Evolutionary conservation across 1,284 basidiomycete genomes (phyloP).

Genomic region (Moesziomyces parantarcticus): DNA sequence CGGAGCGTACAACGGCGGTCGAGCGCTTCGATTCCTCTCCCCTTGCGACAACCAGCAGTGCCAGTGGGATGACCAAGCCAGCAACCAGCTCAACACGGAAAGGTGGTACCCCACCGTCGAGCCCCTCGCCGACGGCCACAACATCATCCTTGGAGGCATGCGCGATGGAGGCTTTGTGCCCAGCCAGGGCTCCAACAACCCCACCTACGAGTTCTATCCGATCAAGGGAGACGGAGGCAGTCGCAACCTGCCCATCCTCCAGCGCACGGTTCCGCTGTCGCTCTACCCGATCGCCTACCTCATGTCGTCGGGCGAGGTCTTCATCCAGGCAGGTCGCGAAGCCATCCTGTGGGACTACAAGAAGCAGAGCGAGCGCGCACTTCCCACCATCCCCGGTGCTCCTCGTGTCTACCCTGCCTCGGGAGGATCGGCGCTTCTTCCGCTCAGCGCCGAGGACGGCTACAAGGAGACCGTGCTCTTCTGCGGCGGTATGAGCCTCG

Average conservation of each 20-base stretch:
- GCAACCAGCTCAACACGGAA: constrained; percentile 50
- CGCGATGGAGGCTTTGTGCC: constrained; percentile 58
- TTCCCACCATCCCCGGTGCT: constrained; percentile 51
- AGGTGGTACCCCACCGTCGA: constrained; percentile 65
- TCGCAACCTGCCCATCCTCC: constrained; percentile 34
- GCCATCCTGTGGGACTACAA: constrained; percentile 57
- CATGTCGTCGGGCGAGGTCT: constrained; percentile 57
- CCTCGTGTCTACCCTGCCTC: constrained; percentile 60
- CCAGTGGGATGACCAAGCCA: constrained; percentile 44
- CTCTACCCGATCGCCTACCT: constrained; percentile 60
- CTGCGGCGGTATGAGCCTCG: constrained; percentile 59
- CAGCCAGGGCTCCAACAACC: constrained; percentile 47
- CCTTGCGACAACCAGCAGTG: constrained; percentile 49
- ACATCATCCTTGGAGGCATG: constrained; percentile 59
- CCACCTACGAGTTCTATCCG: constrained; percentile 62
- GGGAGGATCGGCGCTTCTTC: constrained; percentile 56
- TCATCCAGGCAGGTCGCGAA: constrained; percentile 51
- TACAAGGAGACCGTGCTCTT: constrained; percentile 61
- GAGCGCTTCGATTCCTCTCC: constrained; percentile 48
- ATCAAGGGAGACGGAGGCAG: constrained; percentile 37
- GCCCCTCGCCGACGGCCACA: constrained; percentile 50
- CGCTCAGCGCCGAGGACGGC: constrained; percentile 48
- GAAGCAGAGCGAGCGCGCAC: constrained; percentile 33
- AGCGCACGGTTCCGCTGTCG: constrained; percentile 56
- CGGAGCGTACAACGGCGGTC: constrained; percentile 54